Conservation (phyloP, 2,329 filamentous ascomycete genomes). For the Pseudomassariella vexata region DNA sequence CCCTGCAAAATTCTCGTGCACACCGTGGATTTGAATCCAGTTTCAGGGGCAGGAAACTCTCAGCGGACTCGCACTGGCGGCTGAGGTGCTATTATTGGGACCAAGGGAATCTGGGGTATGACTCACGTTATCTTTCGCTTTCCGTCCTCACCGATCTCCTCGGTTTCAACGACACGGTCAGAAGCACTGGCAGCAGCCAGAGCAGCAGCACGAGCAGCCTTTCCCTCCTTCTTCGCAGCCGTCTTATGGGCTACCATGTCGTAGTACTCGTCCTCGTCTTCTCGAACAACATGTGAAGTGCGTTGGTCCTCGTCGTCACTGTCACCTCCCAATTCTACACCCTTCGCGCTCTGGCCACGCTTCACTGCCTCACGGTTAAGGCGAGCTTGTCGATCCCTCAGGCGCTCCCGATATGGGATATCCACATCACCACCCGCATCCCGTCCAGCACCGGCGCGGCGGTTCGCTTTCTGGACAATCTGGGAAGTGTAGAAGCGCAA, state of each 20-base stretch:
- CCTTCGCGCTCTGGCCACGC: constrained; percentile 62
- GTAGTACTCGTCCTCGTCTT: constrained; percentile 71
- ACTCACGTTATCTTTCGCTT: constrained; percentile 73
- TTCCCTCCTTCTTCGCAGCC: constrained; percentile 69
- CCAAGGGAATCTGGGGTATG: not conserved
- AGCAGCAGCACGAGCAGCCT: constrained; percentile 51
- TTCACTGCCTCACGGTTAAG: constrained; percentile 85
- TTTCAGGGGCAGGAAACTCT: too few species aligned
- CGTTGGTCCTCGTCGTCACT: constrained; percentile 62
- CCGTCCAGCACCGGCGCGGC: constrained; percentile 66
- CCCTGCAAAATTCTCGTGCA: too few species aligned
- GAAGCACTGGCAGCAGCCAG: constrained; percentile 57
- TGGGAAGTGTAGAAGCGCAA: constrained; percentile 98
- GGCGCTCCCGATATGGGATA: constrained; percentile 81
- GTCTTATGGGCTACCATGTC: constrained; percentile 71
- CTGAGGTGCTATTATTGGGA: too few species aligned
- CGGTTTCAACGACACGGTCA: constrained; percentile 58
- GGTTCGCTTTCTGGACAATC: constrained; percentile 90
- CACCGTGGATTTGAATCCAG: too few species aligned
- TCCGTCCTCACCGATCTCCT: constrained; percentile 71
- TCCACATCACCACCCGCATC: constrained; percentile 76
- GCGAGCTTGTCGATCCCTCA: constrained; percentile 78
- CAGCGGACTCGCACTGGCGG: too few species aligned
- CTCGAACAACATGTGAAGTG: constrained; percentile 43
- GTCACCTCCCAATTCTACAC: constrained; percentile 62